Evolutionary conservation across 805 yeast genomes (phyloP).

Genomic region (Saturnispora silvae): DNA sequence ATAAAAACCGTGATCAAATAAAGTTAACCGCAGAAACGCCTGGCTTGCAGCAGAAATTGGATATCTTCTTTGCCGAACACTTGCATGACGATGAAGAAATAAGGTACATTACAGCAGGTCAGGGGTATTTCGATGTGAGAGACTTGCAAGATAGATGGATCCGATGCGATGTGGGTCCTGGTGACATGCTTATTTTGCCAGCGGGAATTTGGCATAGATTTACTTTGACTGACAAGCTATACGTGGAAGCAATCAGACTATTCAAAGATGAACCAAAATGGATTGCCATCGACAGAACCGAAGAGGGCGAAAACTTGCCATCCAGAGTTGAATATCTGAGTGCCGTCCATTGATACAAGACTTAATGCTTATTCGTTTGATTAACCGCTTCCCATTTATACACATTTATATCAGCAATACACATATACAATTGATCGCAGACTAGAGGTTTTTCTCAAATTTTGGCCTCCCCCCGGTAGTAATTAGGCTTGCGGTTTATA

Average conservation of each 20-base stretch:
- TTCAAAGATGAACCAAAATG: constrained; percentile 95
- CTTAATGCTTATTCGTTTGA: no score
- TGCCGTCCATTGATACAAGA: not conserved
- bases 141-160: constrained; percentile 58
- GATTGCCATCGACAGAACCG: constrained; percentile 64
- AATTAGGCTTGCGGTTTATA: no score
- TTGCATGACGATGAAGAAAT: constrained; percentile 96
- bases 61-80: constrained; percentile 71
- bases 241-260: constrained; percentile 68
- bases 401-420: no score
- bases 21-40: constrained; percentile 45
- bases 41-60: constrained; percentile 54
- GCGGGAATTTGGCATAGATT: constrained; percentile 94
- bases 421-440: no score
- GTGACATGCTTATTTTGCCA: constrained; percentile 70
- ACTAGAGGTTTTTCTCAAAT: no score
- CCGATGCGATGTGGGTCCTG: constrained; percentile 49
- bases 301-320: constrained; percentile 27
- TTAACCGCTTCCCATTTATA: no score
- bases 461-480: no score
- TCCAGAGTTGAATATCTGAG: constrained; percentile 38
- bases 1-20: constrained; percentile 72
- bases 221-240: constrained; percentile 54
- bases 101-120: constrained; percentile 79
- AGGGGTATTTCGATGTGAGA: constrained; percentile 85